These are phyloP conservation scores for Haplosporangium sp. DNA, from an alignment of 371 early-diverging fungal species.

Conservation along the genomic window DNA sequence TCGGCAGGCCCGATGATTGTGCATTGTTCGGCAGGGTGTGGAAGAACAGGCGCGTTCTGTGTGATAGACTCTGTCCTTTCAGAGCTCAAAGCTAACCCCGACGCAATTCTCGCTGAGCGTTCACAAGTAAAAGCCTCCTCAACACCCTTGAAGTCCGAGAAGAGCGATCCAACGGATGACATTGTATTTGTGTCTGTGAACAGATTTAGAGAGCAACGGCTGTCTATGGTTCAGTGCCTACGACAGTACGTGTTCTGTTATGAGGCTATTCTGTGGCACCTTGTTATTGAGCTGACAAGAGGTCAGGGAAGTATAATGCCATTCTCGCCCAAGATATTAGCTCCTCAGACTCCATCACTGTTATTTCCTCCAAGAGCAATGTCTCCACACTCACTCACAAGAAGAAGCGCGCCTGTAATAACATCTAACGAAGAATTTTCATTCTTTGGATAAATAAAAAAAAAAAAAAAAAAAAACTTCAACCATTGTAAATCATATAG, in stretches of 20 bases:
- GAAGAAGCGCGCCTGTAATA: constrained; percentile 15
- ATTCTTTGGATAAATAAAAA: constrained; percentile 19
- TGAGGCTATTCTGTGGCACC: constrained; percentile 81
- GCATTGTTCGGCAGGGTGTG: constrained; percentile 98
- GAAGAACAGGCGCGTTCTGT: constrained; percentile 96
- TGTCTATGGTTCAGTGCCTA: constrained; percentile 90
- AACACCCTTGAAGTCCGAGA: background rate
- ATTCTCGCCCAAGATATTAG: background rate
- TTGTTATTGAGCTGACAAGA: constrained; percentile 23
- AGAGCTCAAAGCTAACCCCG: constrained; percentile 42
- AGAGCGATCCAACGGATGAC: constrained; percentile 54
- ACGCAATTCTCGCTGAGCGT: constrained; percentile 5
- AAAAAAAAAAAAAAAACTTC: background rate
- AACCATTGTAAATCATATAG: background rate
- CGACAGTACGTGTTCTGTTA: constrained; percentile 93
- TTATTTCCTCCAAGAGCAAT: background rate
- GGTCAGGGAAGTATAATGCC: background rate
- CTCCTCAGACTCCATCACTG: background rate
- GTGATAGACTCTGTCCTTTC: constrained; percentile 79
- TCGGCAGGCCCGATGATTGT: constrained; percentile 83
- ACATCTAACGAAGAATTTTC: constrained; percentile 21
- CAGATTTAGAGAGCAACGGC: constrained; percentile 81
- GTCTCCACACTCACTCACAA: background rate
- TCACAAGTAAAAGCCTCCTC: background rate
- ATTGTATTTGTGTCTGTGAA: constrained; percentile 73